phyloP scores from a whole-genome alignment of 148 eudicot species.

The Oxyria digyna region DNA sequence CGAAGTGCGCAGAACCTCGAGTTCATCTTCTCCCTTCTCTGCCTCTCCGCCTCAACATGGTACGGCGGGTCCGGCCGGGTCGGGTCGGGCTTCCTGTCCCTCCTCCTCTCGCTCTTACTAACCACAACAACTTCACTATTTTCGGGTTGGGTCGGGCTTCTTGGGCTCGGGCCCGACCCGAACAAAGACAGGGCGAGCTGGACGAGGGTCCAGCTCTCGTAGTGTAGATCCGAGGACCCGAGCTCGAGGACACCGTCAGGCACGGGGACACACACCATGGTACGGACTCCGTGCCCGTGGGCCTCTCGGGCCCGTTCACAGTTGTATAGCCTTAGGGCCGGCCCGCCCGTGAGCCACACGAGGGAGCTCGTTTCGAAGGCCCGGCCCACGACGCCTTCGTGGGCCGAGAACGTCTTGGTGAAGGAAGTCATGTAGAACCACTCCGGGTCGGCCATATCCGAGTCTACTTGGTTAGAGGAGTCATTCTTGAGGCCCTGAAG shows the following conservation, averaged over 20 bases:
- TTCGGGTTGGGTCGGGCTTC: too few species aligned
- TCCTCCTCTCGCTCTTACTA: conserved; percentile 20
- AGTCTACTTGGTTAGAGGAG: neutral
- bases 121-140: too few species aligned
- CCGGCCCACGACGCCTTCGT: conserved; percentile 35
- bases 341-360: conserved; percentile 50
- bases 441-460: conserved; percentile 51
- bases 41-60: conserved; percentile 90
- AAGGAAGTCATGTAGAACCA: conserved; percentile 72
- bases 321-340: conserved; percentile 26
- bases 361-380: conserved; percentile 33
- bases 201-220: conserved; percentile 44
- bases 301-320: conserved; percentile 78
- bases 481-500: conserved; percentile 35
- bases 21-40: conserved; percentile 84
- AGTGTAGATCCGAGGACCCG: conserved; percentile 35
- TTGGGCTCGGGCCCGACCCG: neutral
- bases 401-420: conserved; percentile 19
- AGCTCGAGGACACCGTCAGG: conserved; percentile 55
- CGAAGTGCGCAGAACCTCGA: conserved; percentile 77
- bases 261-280: conserved; percentile 50
- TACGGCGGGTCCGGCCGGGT: conserved; percentile 18
- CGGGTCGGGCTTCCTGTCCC: conserved; percentile 32
- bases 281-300: conserved; percentile 47
- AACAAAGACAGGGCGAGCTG: conserved; percentile 23